phyloP scores from a whole-genome alignment of 192 early-diverging fungal genomes.

The Powellomyces hirtus region DNA sequence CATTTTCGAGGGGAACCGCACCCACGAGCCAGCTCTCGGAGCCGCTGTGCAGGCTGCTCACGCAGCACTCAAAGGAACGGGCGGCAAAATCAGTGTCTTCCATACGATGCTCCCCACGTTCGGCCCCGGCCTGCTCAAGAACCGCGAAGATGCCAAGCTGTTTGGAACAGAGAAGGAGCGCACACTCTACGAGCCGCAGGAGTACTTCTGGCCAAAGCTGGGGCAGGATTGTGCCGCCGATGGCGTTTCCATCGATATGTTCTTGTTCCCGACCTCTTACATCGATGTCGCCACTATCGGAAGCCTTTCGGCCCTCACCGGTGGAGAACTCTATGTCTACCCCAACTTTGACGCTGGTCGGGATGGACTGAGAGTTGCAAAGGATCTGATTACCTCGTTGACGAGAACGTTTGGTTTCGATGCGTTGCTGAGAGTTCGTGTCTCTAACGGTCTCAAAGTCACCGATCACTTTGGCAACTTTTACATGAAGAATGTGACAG shows the following conservation, averaged over 20 bases:
- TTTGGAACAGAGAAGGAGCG: slow-evolving; percentile 92
- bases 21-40: slow-evolving; percentile 73
- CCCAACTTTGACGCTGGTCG: slow-evolving; percentile 73
- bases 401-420: slow-evolving; percentile 83
- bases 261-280: slow-evolving; percentile 84
- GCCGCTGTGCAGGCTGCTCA: slow-evolving; percentile 75
- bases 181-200: slow-evolving; percentile 80
- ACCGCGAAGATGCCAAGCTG: slow-evolving; percentile 85
- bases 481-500: slow-evolving; percentile 86
- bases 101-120: slow-evolving; percentile 82
- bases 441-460: slow-evolving; percentile 83
- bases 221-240: slow-evolving; percentile 76
- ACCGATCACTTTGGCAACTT: slow-evolving; percentile 93
- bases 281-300: slow-evolving; percentile 88
- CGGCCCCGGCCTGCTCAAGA: slow-evolving; percentile 85
- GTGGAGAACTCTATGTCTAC: slow-evolving; percentile 82
- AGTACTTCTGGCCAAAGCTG: slow-evolving; percentile 80
- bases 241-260: slow-evolving; percentile 86
- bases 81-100: slow-evolving; percentile 89
- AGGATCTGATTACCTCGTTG: slow-evolving; percentile 71
- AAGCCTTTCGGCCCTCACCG: slow-evolving; percentile 75
- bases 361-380: slow-evolving; percentile 70
- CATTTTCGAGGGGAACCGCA: slow-evolving; percentile 79
- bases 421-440: slow-evolving; percentile 82
- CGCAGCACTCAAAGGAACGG: slow-evolving; percentile 68